phyloP scores from a whole-genome alignment of 805 yeast genomes.

The Kodamaea jinghongensis region DNA sequence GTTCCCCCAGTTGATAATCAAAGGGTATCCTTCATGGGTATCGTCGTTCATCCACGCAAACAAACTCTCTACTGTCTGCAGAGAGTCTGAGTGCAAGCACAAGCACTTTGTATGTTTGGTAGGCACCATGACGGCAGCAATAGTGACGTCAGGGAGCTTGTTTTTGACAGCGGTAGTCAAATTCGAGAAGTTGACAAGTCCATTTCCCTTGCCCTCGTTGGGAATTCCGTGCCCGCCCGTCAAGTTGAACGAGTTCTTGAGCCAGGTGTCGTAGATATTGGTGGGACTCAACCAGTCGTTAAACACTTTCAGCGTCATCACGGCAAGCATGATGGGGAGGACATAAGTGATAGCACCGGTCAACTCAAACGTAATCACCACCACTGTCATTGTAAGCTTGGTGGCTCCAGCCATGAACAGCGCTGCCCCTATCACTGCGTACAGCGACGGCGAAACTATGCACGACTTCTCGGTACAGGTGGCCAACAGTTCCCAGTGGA shows the following conservation, averaged over 20 bases:
- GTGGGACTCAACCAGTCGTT: constrained; percentile 58
- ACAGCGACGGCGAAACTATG: constrained; percentile 81
- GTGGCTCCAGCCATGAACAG: constrained; percentile 79
- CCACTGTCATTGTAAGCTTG: constrained; percentile 74
- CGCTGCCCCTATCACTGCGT: constrained; percentile 87
- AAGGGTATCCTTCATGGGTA: constrained; percentile 42
- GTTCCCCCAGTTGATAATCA: constrained; percentile 22
- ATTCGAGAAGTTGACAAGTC: constrained; percentile 32
- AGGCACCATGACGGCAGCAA: constrained; percentile 31
- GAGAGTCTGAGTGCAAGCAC: constrained; percentile 20
- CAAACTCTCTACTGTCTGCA: constrained; percentile 23
- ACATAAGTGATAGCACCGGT: constrained; percentile 86
- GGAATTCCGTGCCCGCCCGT: not conserved
- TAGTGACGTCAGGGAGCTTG: constrained; percentile 32
- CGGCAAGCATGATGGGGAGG: constrained; percentile 82
- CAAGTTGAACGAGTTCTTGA: constrained; percentile 29
- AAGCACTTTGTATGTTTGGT: constrained; percentile 26
- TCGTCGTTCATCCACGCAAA: constrained; percentile 26
- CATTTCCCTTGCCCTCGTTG: constrained; percentile 40
- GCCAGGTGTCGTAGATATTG: constrained; percentile 61
- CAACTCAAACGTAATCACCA: constrained; percentile 90
- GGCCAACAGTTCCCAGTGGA: constrained; percentile 31
- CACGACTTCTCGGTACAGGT: constrained; percentile 43
- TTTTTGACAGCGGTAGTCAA: constrained; percentile 26
- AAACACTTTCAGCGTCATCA: constrained; percentile 69